These are phyloP conservation scores for Raphanus sativus DNA, from an alignment of 345 rosid species.

Conservation along the genomic window DNA sequence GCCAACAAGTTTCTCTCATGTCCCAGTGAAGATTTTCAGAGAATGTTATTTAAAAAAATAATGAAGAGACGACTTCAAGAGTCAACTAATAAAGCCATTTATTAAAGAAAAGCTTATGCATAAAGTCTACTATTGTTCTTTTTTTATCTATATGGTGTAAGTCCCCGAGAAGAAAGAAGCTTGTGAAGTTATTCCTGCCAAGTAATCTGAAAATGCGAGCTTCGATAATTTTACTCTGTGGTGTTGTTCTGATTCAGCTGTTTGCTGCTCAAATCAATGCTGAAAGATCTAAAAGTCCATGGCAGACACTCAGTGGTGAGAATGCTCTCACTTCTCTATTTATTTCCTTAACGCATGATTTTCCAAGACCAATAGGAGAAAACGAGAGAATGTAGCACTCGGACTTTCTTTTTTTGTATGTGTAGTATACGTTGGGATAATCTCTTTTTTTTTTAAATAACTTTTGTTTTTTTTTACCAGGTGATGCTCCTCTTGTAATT, in stretches of 20 bases:
- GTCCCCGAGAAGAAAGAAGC: background rate
- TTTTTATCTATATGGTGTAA: background rate
- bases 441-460: background rate
- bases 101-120: background rate
- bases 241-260: slow-evolving; percentile 27
- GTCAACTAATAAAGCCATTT: background rate
- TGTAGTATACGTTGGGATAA: background rate
- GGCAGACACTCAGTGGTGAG: slow-evolving; percentile 52
- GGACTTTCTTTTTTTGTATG: background rate
- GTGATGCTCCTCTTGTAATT: slow-evolving; percentile 55
- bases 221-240: slow-evolving; percentile 5
- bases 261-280: slow-evolving; percentile 42
- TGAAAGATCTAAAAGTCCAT: slow-evolving; percentile 43
- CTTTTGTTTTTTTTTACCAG: slow-evolving; percentile 35
- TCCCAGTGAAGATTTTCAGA: background rate
- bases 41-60: background rate
- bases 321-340: background rate
- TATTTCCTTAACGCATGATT: background rate
- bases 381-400: background rate
- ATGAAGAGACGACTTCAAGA: background rate
- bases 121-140: background rate
- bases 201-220: background rate
- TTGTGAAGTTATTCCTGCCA: background rate
- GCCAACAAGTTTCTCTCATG: background rate
- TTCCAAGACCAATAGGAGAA: background rate